Evolutionary conservation across 2,329 filamentous ascomycete species (phyloP).

Genomic region (Nannizziopsis arthrosporioides): DNA sequence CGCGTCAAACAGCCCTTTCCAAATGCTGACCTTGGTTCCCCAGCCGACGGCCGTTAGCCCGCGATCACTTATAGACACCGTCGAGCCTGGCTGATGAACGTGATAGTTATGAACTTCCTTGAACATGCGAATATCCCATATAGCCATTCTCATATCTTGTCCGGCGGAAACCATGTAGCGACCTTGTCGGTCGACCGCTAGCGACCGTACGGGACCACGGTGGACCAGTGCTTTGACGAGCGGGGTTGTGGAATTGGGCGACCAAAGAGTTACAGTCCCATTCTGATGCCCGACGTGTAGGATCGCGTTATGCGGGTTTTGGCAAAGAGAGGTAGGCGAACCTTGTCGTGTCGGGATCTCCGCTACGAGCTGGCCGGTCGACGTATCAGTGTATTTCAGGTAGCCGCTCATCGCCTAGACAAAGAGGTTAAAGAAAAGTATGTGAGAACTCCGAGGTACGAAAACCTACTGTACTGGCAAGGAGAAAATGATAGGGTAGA

Average conservation of each 20-base stretch:
- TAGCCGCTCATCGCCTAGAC: slow-evolving; percentile 62
- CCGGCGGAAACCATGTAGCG: slow-evolving; percentile 92
- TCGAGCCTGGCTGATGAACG: slow-evolving; percentile 68
- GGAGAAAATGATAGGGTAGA: slow-evolving; percentile 86
- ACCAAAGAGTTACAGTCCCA: slow-evolving; percentile 89
- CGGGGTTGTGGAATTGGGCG: slow-evolving; percentile 74
- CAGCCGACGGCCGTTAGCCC: slow-evolving; percentile 81
- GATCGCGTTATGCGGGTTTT: slow-evolving; percentile 88
- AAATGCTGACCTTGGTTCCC: slow-evolving; percentile 80
- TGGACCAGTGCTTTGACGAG: slow-evolving; percentile 87
- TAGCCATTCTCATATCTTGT: slow-evolving; percentile 80
- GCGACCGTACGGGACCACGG: slow-evolving; percentile 70
- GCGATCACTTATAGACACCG: slow-evolving; percentile 77
- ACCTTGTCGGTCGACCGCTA: slow-evolving; percentile 79
- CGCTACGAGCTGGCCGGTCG: slow-evolving; percentile 76
- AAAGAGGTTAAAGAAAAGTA: background rate
- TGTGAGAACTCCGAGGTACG: background rate
- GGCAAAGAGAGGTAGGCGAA: slow-evolving; percentile 66
- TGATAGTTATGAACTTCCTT: slow-evolving; percentile 85
- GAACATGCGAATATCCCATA: slow-evolving; percentile 93
- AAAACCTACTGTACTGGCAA: slow-evolving; percentile 64
- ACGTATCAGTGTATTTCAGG: slow-evolving; percentile 89
- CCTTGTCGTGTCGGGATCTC: slow-evolving; percentile 79
- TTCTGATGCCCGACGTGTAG: slow-evolving; percentile 91
- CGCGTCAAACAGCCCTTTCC: slow-evolving; percentile 79